phyloP scores from a whole-genome alignment of 768 basidiomycete genomes.

The Pleurotus salmoneostramineus region DNA sequence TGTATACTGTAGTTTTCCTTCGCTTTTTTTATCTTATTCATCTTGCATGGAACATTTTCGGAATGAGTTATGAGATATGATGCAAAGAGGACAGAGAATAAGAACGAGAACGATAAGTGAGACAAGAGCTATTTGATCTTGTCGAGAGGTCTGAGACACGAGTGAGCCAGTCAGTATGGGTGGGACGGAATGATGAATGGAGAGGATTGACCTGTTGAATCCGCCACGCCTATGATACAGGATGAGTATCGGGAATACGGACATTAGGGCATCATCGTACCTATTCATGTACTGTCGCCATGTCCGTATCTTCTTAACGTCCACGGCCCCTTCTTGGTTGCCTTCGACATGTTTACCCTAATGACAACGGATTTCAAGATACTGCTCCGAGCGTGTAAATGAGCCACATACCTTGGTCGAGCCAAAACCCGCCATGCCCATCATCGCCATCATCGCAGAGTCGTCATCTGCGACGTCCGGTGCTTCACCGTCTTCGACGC shows the following conservation, averaged over 20 bases:
- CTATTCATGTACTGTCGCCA: constrained; percentile 99
- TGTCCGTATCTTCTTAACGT: constrained; percentile 79
- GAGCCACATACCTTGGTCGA: constrained; percentile 69
- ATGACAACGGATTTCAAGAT: neutral
- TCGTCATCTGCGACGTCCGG: constrained; percentile 64
- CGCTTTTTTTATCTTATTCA: constrained; percentile 12
- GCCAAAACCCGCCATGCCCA: constrained; percentile 88
- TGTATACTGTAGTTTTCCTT: constrained; percentile 9
- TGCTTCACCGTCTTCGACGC: constrained; percentile 42
- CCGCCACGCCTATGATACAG: constrained; percentile 62
- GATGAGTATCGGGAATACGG: constrained; percentile 8
- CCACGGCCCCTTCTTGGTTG: constrained; percentile 69
- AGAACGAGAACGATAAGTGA: neutral
- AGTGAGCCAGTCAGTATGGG: neutral
- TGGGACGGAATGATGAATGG: neutral
- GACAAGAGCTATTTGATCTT: constrained; percentile 73
- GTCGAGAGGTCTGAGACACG: constrained; percentile 71
- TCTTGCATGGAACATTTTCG: constrained; percentile 8
- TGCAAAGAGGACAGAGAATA: too few relatives aligned
- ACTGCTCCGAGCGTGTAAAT: neutral
- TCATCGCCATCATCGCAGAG: constrained; percentile 81
- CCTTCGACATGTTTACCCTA: constrained; percentile 80
- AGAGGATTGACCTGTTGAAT: constrained; percentile 63
- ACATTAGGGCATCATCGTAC: constrained; percentile 29
- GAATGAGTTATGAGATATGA: too few relatives aligned